These are phyloP conservation scores for Fragilaria radians DNA, from an alignment of 108 stramenopile species.

Conservation along the genomic window DNA sequence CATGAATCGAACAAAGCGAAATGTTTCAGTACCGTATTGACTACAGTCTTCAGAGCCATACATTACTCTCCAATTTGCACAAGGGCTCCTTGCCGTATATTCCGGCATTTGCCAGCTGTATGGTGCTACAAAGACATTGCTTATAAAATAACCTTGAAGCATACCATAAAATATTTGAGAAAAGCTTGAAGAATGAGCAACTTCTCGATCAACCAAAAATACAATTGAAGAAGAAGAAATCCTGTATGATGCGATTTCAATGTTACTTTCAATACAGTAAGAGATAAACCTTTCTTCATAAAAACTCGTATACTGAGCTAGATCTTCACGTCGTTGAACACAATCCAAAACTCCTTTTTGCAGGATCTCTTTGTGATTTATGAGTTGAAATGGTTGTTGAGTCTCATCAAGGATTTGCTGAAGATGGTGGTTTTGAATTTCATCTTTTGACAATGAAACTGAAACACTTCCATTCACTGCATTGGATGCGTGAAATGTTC, in stretches of 20 bases:
- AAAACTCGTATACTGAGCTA: constrained; percentile 7
- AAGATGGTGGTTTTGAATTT: constrained; percentile 33
- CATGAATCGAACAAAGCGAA: not conserved
- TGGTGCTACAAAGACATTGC: not conserved
- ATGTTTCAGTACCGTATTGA: not conserved
- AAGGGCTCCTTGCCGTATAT: not conserved
- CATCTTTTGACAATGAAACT: constrained; percentile 23
- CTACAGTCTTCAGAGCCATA: not conserved
- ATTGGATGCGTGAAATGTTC: constrained; percentile 14
- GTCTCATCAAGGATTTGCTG: constrained; percentile 39
- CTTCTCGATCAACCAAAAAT: not conserved
- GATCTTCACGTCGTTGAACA: constrained; percentile 7
- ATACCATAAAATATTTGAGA: not conserved
- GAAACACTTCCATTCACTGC: constrained; percentile 14
- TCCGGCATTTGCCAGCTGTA: not conserved
- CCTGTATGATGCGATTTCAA: constrained; percentile 29
- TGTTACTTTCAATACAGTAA: constrained; percentile 41
- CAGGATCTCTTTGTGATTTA: constrained; percentile 14
- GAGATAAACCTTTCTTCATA: constrained; percentile 51
- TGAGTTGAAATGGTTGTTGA: constrained; percentile 45
- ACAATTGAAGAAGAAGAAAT: not conserved
- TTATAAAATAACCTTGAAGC: not conserved
- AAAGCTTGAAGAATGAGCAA: not conserved
- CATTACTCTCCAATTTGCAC: not conserved
- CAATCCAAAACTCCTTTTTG: constrained; percentile 38